Conservation (phyloP, 192 early-diverging fungal genomes). For the Podila verticillata region DNA sequence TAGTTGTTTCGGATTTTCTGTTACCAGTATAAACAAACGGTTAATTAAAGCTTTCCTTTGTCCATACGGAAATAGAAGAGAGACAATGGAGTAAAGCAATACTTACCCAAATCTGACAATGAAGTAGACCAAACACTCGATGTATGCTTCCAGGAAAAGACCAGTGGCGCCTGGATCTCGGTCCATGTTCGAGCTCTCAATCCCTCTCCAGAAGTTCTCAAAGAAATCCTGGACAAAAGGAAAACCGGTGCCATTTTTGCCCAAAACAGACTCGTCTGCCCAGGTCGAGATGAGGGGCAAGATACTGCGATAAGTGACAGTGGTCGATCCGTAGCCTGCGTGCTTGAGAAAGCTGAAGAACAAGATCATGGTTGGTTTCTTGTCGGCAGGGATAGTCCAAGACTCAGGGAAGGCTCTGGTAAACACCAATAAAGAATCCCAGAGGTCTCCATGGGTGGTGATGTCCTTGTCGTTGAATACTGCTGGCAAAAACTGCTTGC, state of each 20-base stretch:
- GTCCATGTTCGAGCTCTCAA: slow-evolving; percentile 59
- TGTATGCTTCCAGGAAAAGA: slow-evolving; percentile 68
- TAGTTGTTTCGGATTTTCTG: slow-evolving; percentile 40
- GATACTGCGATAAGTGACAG: slow-evolving; percentile 79
- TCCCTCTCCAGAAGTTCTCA: slow-evolving; percentile 66
- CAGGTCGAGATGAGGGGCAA: slow-evolving; percentile 69
- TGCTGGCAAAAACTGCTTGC: slow-evolving; percentile 65
- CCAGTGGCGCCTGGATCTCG: slow-evolving; percentile 47
- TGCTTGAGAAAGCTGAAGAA: slow-evolving; percentile 75
- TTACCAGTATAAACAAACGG: not conserved
- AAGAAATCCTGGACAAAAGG: slow-evolving; percentile 71
- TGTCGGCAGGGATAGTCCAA: slow-evolving; percentile 63
- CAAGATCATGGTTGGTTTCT: slow-evolving; percentile 69
- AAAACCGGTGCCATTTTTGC: slow-evolving; percentile 44
- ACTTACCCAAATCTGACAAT: slow-evolving; percentile 53
- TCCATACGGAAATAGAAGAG: not conserved
- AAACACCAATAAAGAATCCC: slow-evolving; percentile 86
- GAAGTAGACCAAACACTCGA: slow-evolving; percentile 73
- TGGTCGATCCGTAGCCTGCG: slow-evolving; percentile 72
- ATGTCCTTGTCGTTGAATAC: slow-evolving; percentile 82
- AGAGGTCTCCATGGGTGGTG: slow-evolving; percentile 79
- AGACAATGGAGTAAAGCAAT: not conserved
- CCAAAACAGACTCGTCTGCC: slow-evolving; percentile 33
- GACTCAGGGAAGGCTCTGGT: slow-evolving; percentile 76
- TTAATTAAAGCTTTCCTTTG: too few relatives aligned